Percentiles rank a stretch among this genome's conserved stretches.
Evolutionary conservation across 2,329 filamentous ascomycete genomes (phyloP).

Genomic region (Pestalotiopsis sp.): DNA sequence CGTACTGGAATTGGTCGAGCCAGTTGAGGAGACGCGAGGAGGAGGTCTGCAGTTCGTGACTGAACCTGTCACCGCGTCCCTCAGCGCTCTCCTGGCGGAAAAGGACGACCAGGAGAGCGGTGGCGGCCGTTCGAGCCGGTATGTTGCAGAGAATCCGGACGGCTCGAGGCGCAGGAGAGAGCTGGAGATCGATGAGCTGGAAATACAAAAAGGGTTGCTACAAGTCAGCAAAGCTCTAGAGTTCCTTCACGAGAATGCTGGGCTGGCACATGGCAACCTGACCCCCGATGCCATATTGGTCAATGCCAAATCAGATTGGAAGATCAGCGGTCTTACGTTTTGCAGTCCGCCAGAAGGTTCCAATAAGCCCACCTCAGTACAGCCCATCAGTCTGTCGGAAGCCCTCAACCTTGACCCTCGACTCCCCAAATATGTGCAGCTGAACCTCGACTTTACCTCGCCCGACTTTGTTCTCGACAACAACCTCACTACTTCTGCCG

Average conservation of each 20-base stretch:
- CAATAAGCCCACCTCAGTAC: slow-evolving; percentile 73
- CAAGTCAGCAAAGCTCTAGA: slow-evolving; percentile 94
- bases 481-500: slow-evolving; percentile 79
- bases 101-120: slow-evolving; percentile 84
- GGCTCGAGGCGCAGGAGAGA: slow-evolving; percentile 75
- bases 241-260: slow-evolving; percentile 93
- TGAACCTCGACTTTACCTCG: slow-evolving; percentile 91
- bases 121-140: slow-evolving; percentile 74
- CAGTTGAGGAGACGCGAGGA: slow-evolving; percentile 89
- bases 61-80: slow-evolving; percentile 86
- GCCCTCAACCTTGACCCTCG: slow-evolving; percentile 83
- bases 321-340: slow-evolving; percentile 92
- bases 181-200: slow-evolving; percentile 91
- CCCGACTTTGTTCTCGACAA: slow-evolving; percentile 94
- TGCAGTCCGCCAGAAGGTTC: slow-evolving; percentile 79
- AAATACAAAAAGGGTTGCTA: slow-evolving; percentile 94
- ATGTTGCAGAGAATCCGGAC: slow-evolving; percentile 78
- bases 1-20: slow-evolving; percentile 89
- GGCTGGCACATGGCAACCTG: slow-evolving; percentile 89
- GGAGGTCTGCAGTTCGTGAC: slow-evolving; percentile 96
- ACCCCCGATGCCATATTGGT: slow-evolving; percentile 93
- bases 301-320: slow-evolving; percentile 99
- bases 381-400: slow-evolving; percentile 81
- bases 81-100: slow-evolving; percentile 79
- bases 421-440: slow-evolving; percentile 79